Percentiles rank a stretch among this genome's conserved stretches.
phyloP scores from a whole-genome alignment of 148 eudicot genomes.

The Amaranthus cruentus region DNA sequence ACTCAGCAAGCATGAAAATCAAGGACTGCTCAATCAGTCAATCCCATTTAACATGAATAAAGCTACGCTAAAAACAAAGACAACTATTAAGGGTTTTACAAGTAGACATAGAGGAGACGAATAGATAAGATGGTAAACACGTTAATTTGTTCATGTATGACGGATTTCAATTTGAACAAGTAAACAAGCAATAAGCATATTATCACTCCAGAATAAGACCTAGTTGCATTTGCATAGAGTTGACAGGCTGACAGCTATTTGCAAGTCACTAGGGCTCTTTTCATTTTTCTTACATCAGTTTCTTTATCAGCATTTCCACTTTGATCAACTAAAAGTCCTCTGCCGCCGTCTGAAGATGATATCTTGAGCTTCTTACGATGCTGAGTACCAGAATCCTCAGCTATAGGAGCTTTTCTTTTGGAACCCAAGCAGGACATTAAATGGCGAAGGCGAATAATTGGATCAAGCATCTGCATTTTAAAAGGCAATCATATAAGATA shows the following conservation, averaged over 20 bases:
- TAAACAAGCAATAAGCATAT: not conserved
- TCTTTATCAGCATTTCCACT: conserved; percentile 24
- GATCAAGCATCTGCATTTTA: conserved; percentile 53
- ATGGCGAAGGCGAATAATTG: conserved; percentile 44
- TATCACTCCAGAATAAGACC: not conserved
- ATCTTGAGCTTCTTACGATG: conserved; percentile 48
- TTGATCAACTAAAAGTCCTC: conserved; percentile 16
- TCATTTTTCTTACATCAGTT: conserved; percentile 26
- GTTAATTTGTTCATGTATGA: not conserved
- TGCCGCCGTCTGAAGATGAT: conserved; percentile 23
- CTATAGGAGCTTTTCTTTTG: conserved; percentile 26
- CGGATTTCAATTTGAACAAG: not conserved
- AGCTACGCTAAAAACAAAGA: conserved; percentile 5
- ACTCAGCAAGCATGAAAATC: conserved; percentile 5
- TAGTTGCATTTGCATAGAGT: not conserved
- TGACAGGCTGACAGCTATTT: conserved; percentile 1
- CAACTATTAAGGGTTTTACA: not conserved
- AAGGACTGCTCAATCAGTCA: not conserved
- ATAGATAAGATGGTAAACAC: not conserved
- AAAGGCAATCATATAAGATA: not conserved
- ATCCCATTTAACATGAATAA: not conserved
- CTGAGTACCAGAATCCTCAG: conserved; percentile 8
- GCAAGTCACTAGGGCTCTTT: not conserved
- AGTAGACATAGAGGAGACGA: not conserved
- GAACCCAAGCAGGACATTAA: conserved; percentile 34